Base-by-base conservation (phyloP, 2,329 filamentous ascomycete genomes). In the Monosporascus sp. region DNA sequence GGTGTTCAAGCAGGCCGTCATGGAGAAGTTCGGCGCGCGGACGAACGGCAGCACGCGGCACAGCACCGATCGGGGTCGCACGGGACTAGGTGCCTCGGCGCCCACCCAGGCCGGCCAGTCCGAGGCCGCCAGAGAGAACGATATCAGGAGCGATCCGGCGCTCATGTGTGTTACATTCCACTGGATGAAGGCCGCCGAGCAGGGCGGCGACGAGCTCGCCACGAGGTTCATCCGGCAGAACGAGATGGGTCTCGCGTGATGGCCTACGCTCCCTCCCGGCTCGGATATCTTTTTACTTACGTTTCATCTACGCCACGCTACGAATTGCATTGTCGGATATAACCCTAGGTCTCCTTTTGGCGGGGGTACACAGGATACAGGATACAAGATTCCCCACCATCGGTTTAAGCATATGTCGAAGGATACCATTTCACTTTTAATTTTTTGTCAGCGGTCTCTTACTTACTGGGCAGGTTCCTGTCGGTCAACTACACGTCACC, bases 111-210 rank as follows among this genome's bases (percentile, higher is more conserved):
- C 62, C 37, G 68, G 67, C 19, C 61, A 63, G 40, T 61, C 66
- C 20, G 69, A 67, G 31, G 52, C 62, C 1, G 63, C 62, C 38
- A 69, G 69, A 50, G 73, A 76, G 48, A 74, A 74, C 19, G 73
- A 82, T 55, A 78, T 82, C 37, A 70, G 90, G 60, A 91, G 86
- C 55, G 91, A 97, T 68, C 90, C 90, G 2, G 87, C 87, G 51
- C 85, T 91, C 43, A 94, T 97, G 89, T 97, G 92, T 64, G 84
- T 96, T 53, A 93, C 93, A 9, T 86, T 95, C 71, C 93, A 97
- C 76, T 97, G 93, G 92, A 97, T 97, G 91, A 90, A 93, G 73
- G 79, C 90, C 60, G 91, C 90, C 38, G 88, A 90, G 62, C 81
- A 82, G 52, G 91, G 91, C n/a, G 91, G 91, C 1, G 93, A 97